These are phyloP conservation scores for Rhynchospora tenuis DNA, from an alignment of 176 grass and related monocot species.

Conservation along the genomic window DNA sequence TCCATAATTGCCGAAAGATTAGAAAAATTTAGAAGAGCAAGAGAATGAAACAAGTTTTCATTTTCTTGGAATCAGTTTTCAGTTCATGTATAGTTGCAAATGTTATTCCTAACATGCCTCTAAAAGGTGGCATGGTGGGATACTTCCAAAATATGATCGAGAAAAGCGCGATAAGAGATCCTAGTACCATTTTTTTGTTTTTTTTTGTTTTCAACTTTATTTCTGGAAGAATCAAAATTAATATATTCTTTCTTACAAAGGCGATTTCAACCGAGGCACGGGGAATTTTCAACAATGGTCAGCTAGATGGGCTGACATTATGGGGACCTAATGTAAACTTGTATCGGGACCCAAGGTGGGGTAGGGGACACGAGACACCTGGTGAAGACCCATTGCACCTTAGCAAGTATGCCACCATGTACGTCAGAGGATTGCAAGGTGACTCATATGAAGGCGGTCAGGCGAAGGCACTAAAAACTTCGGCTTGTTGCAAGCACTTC, in stretches of 20 bases:
- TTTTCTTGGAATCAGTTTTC: too few relatives aligned
- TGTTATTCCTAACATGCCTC: too few relatives aligned
- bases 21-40: too few relatives aligned
- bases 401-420: constrained; percentile 72
- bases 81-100: too few relatives aligned
- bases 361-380: constrained; percentile 83
- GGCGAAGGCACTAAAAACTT: constrained; percentile 54
- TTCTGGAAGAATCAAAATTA: background rate
- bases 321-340: constrained; percentile 93
- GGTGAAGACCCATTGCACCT: constrained; percentile 72
- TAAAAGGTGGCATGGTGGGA: too few relatives aligned
- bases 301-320: constrained; percentile 80
- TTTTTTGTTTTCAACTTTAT: background rate
- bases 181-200: background rate
- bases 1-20: too few relatives aligned
- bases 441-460: constrained; percentile 39
- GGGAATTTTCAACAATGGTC: constrained; percentile 70
- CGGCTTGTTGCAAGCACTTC: constrained; percentile 98
- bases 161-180: too few relatives aligned
- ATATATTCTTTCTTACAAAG: constrained; percentile 24
- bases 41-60: too few relatives aligned
- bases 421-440: constrained; percentile 75
- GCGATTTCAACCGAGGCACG: constrained; percentile 70
- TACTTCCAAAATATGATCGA: too few relatives aligned
- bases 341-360: constrained; percentile 84